Evolutionary conservation across 2,329 filamentous ascomycete genomes (phyloP).

Genomic region (Aspergillus piperis): DNA sequence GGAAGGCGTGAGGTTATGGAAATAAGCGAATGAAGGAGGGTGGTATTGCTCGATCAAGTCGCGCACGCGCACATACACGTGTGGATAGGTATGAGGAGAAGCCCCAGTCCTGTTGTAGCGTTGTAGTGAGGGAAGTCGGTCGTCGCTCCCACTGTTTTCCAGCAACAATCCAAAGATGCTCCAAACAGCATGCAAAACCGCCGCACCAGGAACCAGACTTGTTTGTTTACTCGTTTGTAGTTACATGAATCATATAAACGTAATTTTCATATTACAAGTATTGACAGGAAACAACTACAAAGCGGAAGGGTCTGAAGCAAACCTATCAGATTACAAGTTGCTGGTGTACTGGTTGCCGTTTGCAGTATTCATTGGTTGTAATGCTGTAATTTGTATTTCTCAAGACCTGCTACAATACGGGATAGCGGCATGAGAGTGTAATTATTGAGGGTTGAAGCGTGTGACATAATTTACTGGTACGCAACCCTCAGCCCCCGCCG

Average conservation of each 20-base stretch:
- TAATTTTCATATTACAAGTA: not conserved
- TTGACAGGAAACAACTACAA: not conserved
- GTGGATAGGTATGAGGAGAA: not conserved
- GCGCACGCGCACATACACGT: not conserved
- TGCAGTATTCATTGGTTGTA: not conserved
- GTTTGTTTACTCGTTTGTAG: not conserved
- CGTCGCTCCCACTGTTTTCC: not conserved
- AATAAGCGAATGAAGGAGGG: not conserved
- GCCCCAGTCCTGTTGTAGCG: not conserved
- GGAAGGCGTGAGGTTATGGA: not conserved
- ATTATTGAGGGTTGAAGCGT: not conserved
- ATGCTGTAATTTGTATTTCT: not conserved
- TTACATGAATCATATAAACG: not conserved
- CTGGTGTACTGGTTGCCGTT: not conserved
- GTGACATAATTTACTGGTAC: slow-evolving; percentile 1
- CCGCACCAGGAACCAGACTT: not conserved
- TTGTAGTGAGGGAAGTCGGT: not conserved
- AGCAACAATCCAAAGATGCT: not conserved
- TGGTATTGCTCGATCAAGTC: not conserved
- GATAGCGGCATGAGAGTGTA: not conserved
- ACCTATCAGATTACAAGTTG: no score
- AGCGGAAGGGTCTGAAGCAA: no score
- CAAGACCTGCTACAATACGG: not conserved
- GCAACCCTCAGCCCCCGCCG: not conserved
- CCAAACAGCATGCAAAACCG: no score